Evolutionary conservation across 1,284 basidiomycete genomes (phyloP).

Genomic region (Sphaerobolus stellatus): DNA sequence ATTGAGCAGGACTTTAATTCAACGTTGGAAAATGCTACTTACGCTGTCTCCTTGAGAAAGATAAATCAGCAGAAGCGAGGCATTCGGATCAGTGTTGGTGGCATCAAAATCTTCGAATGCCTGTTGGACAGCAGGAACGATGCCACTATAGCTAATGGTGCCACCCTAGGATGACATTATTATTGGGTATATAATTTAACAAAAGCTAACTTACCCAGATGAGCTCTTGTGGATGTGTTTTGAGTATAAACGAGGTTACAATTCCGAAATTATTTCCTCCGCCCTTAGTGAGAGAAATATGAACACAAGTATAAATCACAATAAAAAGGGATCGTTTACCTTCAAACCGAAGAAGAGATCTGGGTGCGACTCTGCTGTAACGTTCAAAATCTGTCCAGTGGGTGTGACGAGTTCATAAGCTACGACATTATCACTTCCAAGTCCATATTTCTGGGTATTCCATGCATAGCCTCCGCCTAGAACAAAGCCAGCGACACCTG

Average conservation of each 20-base stretch:
- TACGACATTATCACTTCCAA: conserved; percentile 21
- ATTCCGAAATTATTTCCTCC: conserved; percentile 14
- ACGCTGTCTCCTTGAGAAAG: too few species aligned
- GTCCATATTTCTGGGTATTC: conserved; percentile 19
- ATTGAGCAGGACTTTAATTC: too few species aligned
- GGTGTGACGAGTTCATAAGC: conserved; percentile 22
- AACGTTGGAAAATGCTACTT: too few species aligned
- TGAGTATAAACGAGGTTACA: conserved; percentile 6
- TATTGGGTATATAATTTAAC: too few species aligned
- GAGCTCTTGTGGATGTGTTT: background rate
- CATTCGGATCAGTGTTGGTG: background rate
- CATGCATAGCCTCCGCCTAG: conserved; percentile 22
- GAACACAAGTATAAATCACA: too few species aligned
- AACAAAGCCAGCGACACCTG: background rate
- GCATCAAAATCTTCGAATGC: background rate
- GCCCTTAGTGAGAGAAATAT: too few species aligned
- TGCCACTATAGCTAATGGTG: background rate
- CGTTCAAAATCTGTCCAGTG: conserved; percentile 18
- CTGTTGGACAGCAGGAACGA: background rate
- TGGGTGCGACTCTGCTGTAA: conserved; percentile 34
- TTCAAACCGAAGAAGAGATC: background rate
- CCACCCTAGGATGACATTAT: background rate
- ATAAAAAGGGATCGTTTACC: too few species aligned
- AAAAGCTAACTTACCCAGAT: too few species aligned
- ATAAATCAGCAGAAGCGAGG: background rate